Evolutionary conservation across 495 filamentous ascomycete species (phyloP).

Genomic region (Aspergillus incahuasiensis): DNA sequence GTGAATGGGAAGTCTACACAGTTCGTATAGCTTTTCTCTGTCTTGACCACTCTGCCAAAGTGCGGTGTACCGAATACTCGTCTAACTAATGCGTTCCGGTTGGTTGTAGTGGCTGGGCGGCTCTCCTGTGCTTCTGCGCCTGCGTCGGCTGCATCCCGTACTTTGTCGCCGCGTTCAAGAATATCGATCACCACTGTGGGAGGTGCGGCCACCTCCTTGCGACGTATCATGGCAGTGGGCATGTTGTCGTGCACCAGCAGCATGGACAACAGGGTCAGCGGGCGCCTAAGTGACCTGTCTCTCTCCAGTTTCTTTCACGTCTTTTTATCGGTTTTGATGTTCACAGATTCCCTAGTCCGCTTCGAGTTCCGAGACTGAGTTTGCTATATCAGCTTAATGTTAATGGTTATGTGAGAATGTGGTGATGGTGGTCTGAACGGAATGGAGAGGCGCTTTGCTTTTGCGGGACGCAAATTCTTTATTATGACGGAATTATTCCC

Average conservation of each 20-base stretch:
- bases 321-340: neutral
- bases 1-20: constrained; percentile 47
- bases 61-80: no score
- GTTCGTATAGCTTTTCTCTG: constrained; percentile 27
- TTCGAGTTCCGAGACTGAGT: neutral
- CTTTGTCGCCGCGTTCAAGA: constrained; percentile 46
- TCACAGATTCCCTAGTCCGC: neutral
- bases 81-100: neutral
- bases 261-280: neutral
- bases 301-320: neutral
- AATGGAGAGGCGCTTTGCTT: no score
- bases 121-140: constrained; percentile 39
- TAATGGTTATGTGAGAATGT: no score
- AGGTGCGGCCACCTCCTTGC: constrained; percentile 45
- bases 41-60: neutral
- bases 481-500: no score
- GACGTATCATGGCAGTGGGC: constrained; percentile 50
- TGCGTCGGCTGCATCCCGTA: constrained; percentile 53
- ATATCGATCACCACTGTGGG: constrained; percentile 49
- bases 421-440: no score
- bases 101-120: constrained; percentile 49
- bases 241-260: constrained; percentile 37
- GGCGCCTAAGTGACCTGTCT: neutral
- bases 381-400: no score
- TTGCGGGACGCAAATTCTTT: no score